phyloP scores from a whole-genome alignment of 1,139 yeast genomes.

The Waltiozyma sp. region DNA sequence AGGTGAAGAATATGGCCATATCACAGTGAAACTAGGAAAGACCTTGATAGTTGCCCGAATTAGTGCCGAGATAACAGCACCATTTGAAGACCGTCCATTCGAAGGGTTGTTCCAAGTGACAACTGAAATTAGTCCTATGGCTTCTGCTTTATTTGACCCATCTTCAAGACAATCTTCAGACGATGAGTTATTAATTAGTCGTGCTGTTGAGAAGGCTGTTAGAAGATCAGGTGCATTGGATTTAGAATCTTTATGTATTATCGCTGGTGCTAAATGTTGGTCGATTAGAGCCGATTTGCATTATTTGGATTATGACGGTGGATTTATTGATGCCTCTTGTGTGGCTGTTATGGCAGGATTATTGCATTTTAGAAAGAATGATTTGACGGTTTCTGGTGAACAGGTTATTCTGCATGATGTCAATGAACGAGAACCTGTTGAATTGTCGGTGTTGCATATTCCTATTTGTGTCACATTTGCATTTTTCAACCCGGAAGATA shows the following conservation, averaged over 20 bases:
- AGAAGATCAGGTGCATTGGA: conserved; percentile 85
- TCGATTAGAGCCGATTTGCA: conserved; percentile 80
- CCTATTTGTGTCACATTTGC: conserved; percentile 90
- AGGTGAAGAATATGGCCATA: conserved; percentile 71
- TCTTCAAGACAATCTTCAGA: conserved; percentile 46
- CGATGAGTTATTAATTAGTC: conserved; percentile 67
- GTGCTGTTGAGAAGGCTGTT: conserved; percentile 85
- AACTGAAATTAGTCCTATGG: conserved; percentile 85
- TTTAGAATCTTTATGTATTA: conserved; percentile 78
- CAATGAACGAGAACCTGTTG: conserved; percentile 79
- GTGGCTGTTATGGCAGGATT: conserved; percentile 83
- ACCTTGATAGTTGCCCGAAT: conserved; percentile 70
- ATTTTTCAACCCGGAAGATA: conserved; percentile 57
- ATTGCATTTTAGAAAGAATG: conserved; percentile 76
- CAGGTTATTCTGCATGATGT: conserved; percentile 57
- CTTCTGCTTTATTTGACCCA: conserved; percentile 69
- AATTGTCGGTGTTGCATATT: conserved; percentile 73
- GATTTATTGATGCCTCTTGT: conserved; percentile 81
- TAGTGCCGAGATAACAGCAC: conserved; percentile 69
- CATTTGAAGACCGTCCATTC: conserved; percentile 86
- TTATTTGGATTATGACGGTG: conserved; percentile 84
- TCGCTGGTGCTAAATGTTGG: conserved; percentile 92
- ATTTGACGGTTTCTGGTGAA: conserved; percentile 64
- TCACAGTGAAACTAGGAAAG: conserved; percentile 63
- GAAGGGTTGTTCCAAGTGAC: conserved; percentile 82